phyloP scores from a whole-genome alignment of 768 basidiomycete genomes.

The Megacollybia marginata region DNA sequence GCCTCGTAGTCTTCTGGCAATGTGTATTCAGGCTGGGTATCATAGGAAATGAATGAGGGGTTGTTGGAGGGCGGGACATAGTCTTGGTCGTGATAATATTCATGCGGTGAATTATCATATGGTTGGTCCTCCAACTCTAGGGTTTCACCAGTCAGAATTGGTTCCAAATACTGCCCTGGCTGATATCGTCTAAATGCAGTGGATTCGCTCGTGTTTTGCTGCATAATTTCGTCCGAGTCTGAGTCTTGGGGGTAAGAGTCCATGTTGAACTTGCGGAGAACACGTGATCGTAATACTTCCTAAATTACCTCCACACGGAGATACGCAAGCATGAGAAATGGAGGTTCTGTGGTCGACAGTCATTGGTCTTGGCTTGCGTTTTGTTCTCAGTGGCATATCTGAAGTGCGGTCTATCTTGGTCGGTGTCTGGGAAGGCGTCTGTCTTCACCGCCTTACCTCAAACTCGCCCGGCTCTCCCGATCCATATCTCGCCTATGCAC shows the following conservation, averaged over 20 bases:
- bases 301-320: no score
- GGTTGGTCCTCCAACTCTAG: conserved; percentile 37
- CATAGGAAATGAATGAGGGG: conserved; percentile 24
- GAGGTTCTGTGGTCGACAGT: no score
- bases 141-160: conserved; percentile 61
- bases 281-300: no score
- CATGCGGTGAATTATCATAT: conserved; percentile 6
- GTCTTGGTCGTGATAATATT: conserved; percentile 31
- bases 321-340: no score
- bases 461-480: conserved; percentile 24
- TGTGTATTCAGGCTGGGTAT: conserved; percentile 23
- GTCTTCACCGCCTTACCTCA: conserved; percentile 28
- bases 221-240: no score
- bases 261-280: no score
- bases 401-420: conserved; percentile 25
- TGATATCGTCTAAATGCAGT: conserved; percentile 39
- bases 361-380: no score
- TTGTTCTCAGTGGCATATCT: no score
- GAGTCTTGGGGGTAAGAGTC: no score
- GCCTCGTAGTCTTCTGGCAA: conserved; percentile 50
- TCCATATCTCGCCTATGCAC: conserved; percentile 33
- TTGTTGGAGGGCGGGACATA: conserved; percentile 23
- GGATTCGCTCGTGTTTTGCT: neutral
- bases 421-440: conserved; percentile 37
- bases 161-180: conserved; percentile 53